Base-by-base conservation (phyloP, 2,329 filamentous ascomycete genomes). In the Orbilia javanica region DNA sequence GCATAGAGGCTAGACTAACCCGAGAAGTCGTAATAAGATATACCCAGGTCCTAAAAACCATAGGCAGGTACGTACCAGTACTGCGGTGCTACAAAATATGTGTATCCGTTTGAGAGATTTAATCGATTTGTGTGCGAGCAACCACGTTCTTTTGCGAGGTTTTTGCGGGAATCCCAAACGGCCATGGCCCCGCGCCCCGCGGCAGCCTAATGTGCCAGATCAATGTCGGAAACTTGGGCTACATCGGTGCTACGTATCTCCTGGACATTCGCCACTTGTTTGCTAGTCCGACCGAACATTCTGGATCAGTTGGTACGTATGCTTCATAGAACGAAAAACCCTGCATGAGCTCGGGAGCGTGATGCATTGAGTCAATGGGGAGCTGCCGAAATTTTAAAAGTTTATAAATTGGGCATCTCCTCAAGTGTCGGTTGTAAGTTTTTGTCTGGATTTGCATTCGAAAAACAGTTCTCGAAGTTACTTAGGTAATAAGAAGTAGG, bases 381-480 rank as follows among this genome's bases (percentile, higher is more conserved):
- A 36, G 52, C 39, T 15, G 31, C 52, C 31, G 52, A 57, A 57
- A 31, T 20, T 36, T 34, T 29, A 39, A 8, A 46, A 25, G 13
- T 50, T 55, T 74, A 74, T 74, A 74, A 48, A 63, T 50, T 31
- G 31, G 29, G 63, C 62, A 42, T 63, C 53, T 63, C 70, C 70
- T 57, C 52, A 18, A 44, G 15, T 25, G 4, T 20, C 1, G 44
- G 22, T n/a, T 31, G n/a, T 25, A 63, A 63, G 39, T 13, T 64
- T 48, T 52, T 31, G 13, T 36, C 53, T 69, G 50, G 66, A 53
- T 53, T 50, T 10, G 10, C 22, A 39, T 67, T 53, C 22, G 10
- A 50, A 36, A 57, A 20, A 29, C n/a, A n/a, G 29, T 34, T 27
- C 55, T 60, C 11, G 53, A 60, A 29, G 5, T 18, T 25, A 10